Base-by-base conservation (phyloP, 768 basidiomycete genomes). In the Russula vinacea region DNA sequence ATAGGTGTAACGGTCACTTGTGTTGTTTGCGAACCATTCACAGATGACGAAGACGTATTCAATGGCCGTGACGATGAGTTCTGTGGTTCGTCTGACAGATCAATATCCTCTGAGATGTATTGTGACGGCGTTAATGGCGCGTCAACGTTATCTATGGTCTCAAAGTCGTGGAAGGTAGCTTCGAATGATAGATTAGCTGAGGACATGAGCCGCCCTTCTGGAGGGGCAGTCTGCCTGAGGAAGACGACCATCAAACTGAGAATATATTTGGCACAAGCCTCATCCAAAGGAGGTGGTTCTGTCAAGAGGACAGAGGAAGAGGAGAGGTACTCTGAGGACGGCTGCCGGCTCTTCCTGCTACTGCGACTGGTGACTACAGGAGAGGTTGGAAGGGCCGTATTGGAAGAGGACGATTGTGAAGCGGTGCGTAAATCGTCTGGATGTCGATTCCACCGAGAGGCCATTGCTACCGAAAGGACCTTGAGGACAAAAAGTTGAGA, bases 401-500 rank as follows among this genome's bases (percentile, higher is more conserved):
- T 81, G 32, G 76, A 56, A 16, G 74, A 70, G 69, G 80, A 78
- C 32, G 78, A 70, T 19, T 78, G 79, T 22, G 82, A 82, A 35
- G 71, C 72, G 8, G 81, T 73, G 16, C 79, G 76, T 22, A 68
- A 71, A 51, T 74, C 74, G n/a, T 80, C 77, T 6, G 78, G 72
- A 56, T 78, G 76, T n/a, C 77, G 49, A 40, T 77, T 79, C 89
- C 89, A 93, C 37, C 90, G 85, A 17, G 89, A 86, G 5, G 89
- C 84, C 81, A 95, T 85, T 53, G 87, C 84, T 50, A 88, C 79
- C 0, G 88, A 81, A 14, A 96, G 75, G 26, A 94, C 85, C 75
- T 94, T 92, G 70, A 94, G 80, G 44, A 95, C 76, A 69, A 91
- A 92, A 2, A 95, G 79, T 72, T 94, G 90, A 0, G 93, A 94